Conservation (phyloP, 768 basidiomycete species). For the Russula earlei region DNA sequence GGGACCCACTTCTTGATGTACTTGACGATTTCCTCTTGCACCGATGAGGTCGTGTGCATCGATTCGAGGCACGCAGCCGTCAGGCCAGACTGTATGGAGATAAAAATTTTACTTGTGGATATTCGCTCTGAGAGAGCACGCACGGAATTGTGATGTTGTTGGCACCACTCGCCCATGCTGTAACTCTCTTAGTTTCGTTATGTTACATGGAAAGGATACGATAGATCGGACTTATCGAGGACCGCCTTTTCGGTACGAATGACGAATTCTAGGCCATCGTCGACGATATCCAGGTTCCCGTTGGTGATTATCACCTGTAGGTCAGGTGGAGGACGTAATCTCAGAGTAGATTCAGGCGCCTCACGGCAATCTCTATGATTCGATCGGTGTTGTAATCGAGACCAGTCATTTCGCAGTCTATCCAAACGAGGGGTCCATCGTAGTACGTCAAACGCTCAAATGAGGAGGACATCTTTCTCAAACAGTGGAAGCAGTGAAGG, state of each 20-base stretch:
- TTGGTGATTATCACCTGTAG: conserved; percentile 77
- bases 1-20: conserved; percentile 89
- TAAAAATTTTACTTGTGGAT: neutral
- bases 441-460: conserved; percentile 25
- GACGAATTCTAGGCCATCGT: conserved; percentile 70
- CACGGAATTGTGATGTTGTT: conserved; percentile 67
- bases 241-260: conserved; percentile 60
- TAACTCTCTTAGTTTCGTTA: neutral
- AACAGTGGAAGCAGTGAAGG: neutral
- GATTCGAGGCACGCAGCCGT: conserved; percentile 73
- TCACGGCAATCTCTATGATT: conserved; percentile 72
- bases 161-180: conserved; percentile 90
- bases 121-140: conserved; percentile 17
- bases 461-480: conserved; percentile 3
- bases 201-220: neutral
- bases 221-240: conserved; percentile 54
- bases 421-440: conserved; percentile 71
- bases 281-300: conserved; percentile 70
- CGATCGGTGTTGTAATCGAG: conserved; percentile 56
- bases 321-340: neutral
- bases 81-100: conserved; percentile 56
- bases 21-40: conserved; percentile 48
- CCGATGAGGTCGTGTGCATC: conserved; percentile 48
- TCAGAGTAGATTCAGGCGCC: conserved; percentile 11
- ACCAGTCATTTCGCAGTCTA: conserved; percentile 87